phyloP scores from a whole-genome alignment of 1,284 basidiomycete species.

The Leccinum subrobustum region DNA sequence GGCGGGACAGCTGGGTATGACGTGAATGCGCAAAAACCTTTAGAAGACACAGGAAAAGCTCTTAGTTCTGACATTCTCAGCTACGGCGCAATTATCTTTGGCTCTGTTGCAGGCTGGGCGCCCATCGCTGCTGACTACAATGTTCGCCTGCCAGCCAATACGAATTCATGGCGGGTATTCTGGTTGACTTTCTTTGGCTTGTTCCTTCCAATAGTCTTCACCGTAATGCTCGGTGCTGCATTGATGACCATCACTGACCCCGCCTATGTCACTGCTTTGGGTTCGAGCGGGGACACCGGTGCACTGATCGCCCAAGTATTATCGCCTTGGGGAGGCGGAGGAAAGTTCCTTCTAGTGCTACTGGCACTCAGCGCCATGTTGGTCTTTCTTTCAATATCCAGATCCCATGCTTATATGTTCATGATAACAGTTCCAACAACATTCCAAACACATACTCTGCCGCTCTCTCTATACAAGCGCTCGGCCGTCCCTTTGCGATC shows the following conservation, averaged over 20 bases:
- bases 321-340: conserved; percentile 48
- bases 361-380: conserved; percentile 54
- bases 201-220: conserved; percentile 54
- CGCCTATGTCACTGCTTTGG: conserved; percentile 49
- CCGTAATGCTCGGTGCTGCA: conserved; percentile 53
- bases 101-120: conserved; percentile 49
- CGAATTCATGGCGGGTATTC: conserved; percentile 48
- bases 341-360: conserved; percentile 59
- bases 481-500: conserved; percentile 52
- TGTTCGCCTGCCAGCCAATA: conserved; percentile 47
- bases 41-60: conserved; percentile 46
- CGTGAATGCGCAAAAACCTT: conserved; percentile 42
- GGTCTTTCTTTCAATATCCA: conserved; percentile 7
- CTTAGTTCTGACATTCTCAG: conserved; percentile 48
- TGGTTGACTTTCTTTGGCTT: conserved; percentile 55
- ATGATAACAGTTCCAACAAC: conserved; percentile 47
- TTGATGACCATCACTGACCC: conserved; percentile 57
- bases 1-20: conserved; percentile 52
- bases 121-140: conserved; percentile 58
- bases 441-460: conserved; percentile 61
- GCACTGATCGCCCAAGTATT: conserved; percentile 44
- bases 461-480: conserved; percentile 54
- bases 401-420: background rate
- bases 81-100: conserved; percentile 61
- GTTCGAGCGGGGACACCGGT: conserved; percentile 46